These are phyloP conservation scores for Calonectria pseudoturangicola DNA, from an alignment of 2,329 filamentous ascomycete species.

Conservation along the genomic window DNA sequence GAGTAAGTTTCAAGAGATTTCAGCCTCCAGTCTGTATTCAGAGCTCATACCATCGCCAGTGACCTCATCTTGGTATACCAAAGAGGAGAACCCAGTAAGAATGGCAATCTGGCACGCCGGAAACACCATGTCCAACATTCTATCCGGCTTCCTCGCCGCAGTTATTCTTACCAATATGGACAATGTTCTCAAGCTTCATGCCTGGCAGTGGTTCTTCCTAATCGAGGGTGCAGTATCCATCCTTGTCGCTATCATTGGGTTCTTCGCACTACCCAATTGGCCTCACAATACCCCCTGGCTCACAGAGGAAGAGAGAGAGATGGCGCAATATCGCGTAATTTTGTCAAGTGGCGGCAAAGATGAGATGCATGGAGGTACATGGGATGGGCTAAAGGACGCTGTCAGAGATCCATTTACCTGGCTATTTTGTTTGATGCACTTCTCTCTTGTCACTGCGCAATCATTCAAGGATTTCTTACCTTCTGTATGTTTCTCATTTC, in stretches of 20 bases:
- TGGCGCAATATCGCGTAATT: background rate
- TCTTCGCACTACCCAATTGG: background rate
- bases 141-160: background rate
- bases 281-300: background rate
- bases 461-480: background rate
- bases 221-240: background rate
- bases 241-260: background rate
- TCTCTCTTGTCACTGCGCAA: background rate
- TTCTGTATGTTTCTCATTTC: background rate
- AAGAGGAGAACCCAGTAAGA: background rate
- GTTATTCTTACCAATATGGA: slow-evolving; percentile 6
- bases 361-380: background rate
- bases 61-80: slow-evolving; percentile 10
- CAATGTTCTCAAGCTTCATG: background rate
- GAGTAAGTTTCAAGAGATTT: background rate
- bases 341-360: background rate
- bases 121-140: background rate
- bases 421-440: slow-evolving; percentile 1
- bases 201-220: slow-evolving; percentile 5
- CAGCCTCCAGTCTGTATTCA: background rate
- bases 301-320: background rate
- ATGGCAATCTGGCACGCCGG: slow-evolving; percentile 2
- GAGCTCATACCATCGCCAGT: background rate
- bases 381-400: background rate
- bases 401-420: background rate